Conservation (phyloP, 2,329 filamentous ascomycete genomes). For the Coniochaeta hoffmannii region DNA sequence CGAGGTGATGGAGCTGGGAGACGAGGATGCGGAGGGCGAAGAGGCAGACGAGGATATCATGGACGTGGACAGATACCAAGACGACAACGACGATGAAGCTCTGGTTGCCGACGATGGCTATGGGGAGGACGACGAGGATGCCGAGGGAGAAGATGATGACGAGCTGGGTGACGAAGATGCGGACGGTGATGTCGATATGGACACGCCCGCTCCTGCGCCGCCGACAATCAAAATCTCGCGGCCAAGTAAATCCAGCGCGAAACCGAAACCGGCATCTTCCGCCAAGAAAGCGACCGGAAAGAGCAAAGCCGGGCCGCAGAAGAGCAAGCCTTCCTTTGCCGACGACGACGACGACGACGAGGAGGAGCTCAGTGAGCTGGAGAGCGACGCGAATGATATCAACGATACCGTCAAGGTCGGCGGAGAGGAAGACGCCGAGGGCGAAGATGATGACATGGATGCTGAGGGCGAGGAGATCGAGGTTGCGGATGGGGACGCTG, state of each 20-base stretch:
- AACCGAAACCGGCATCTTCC: slow-evolving; percentile 25
- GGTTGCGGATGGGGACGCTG: slow-evolving; percentile 29
- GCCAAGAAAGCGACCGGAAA: slow-evolving; percentile 12
- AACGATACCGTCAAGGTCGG: slow-evolving; percentile 36
- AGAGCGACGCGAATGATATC: slow-evolving; percentile 41
- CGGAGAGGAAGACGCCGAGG: slow-evolving; percentile 18
- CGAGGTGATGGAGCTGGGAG: slow-evolving; percentile 13
- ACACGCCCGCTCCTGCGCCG: slow-evolving; percentile 25
- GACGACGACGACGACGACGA: slow-evolving; percentile 37
- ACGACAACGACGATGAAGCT: slow-evolving; percentile 14
- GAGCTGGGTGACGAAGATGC: slow-evolving; percentile 35
- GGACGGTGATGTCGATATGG: slow-evolving; percentile 44
- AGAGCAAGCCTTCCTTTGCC: slow-evolving; percentile 2
- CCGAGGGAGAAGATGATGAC: slow-evolving; percentile 32
- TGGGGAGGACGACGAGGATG: slow-evolving; percentile 32
- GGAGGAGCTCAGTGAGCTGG: slow-evolving; percentile 49
- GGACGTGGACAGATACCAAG: slow-evolving; percentile 19
- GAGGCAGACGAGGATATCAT: slow-evolving; percentile 15
- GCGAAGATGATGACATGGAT: slow-evolving; percentile 38
- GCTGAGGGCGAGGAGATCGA: slow-evolving; percentile 31
- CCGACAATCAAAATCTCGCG: slow-evolving; percentile 43
- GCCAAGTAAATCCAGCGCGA: slow-evolving; percentile 24
- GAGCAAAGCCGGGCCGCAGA: slow-evolving; percentile 18
- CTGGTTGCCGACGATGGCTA: slow-evolving; percentile 28
- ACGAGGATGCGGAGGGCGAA: slow-evolving; percentile 11